Evolutionary conservation across 495 filamentous ascomycete genomes (phyloP), one percentile per base, ranked within the genome.

Genomic region (Penicillium coprophilum): DNA sequence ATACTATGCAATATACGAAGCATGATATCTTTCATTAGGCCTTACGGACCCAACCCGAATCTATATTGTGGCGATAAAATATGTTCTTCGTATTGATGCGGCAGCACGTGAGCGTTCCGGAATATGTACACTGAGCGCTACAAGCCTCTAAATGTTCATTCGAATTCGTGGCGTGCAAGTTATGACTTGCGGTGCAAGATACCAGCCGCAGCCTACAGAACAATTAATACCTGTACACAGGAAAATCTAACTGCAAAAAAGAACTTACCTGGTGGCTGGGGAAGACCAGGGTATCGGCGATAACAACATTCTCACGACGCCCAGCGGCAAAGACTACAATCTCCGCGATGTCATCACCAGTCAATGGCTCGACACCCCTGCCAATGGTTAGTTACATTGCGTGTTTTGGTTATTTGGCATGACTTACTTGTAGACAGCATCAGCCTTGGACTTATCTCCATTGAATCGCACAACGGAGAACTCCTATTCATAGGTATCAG

Each of bases 301-400:
- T 71, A 8, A 98, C 92, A 17, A 97, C 94, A 69, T 97, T 97
- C 80, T 98, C 92, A 57, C 87, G 81, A 59, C 94, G 83, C 5
- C 88, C 86, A 24, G 90, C 94, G 41, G 88, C 83, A 64, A 98
- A 98, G 24, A 98, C 94, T 27, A 97, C 80, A 24, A 96, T 82
- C 71, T 97, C 94, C 17, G 93, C 94, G 62, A 98, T 95, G 65
- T 98, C 94, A 32, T 95, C 91, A 0, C 91, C 90, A 3, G 91
- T 96, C 57, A 98, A 76, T n/a, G 94, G 94, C 46, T 97, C 92
- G 58, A 83, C 86, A 45, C 87, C 88, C 53, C 89, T 93, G 55
- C 39, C 15, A 24, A 15, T 13, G 6, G 43, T 65, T n/a, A 66
- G 41, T 50, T 17, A 61, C 20, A 10, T 31, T 34, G 51, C 1